phyloP scores from a whole-genome alignment of 169 alveolate genomes.

The Cryptosporidium baileyi region DNA sequence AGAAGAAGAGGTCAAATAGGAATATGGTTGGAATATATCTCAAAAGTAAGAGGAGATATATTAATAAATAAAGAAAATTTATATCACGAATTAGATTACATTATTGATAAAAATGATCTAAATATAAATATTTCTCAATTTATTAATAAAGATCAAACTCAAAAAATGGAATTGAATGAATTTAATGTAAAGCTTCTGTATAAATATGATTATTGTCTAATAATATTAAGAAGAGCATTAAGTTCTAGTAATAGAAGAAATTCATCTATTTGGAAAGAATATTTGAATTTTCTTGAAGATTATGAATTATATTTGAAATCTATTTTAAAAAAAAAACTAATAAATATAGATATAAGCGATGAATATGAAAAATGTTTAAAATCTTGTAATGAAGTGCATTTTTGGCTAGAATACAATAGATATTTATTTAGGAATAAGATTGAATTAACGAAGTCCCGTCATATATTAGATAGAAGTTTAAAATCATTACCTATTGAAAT shows the following conservation, averaged over 20 bases:
- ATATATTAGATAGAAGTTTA: constrained; percentile 44
- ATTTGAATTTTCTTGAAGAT: constrained; percentile 17
- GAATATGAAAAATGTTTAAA: constrained; percentile 38
- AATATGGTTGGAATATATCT: constrained; percentile 46
- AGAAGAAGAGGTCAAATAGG: constrained; percentile 11
- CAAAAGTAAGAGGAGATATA: background rate
- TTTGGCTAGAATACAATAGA: constrained; percentile 18
- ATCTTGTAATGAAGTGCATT: constrained; percentile 32
- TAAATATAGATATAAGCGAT: background rate
- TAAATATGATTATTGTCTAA: constrained; percentile 8
- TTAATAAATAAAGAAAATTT: background rate
- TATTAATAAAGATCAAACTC: background rate
- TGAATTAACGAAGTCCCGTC: constrained; percentile 39
- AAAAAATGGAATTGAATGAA: background rate
- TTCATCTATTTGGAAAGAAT: constrained; percentile 33
- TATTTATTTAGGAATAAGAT: background rate
- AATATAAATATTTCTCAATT: background rate
- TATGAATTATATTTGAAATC: constrained; percentile 21
- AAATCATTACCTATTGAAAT: background rate
- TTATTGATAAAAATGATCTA: background rate
- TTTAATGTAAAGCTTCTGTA: constrained; percentile 2
- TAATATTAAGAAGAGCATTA: constrained; percentile 26
- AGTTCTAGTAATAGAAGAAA: constrained; percentile 9
- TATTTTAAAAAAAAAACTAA: background rate
- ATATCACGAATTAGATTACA: constrained; percentile 10